Evolutionary conservation across 306 rosid species (phyloP).

Genomic region (Vachellia pachyceras): DNA sequence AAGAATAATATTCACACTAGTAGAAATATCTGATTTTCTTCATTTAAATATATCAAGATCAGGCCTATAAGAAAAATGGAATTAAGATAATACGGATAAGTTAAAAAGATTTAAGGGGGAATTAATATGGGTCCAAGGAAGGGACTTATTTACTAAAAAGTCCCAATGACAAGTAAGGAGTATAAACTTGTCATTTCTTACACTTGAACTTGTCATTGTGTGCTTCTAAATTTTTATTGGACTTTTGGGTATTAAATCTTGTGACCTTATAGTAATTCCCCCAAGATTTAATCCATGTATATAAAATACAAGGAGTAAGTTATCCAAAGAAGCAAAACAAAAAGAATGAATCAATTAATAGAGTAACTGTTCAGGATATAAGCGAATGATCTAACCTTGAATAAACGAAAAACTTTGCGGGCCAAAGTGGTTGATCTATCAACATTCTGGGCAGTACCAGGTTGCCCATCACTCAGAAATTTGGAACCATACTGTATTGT

Average conservation of each 20-base stretch:
- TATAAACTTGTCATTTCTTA: too few species aligned
- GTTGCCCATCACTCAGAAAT: conserved; percentile 88
- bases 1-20: neutral
- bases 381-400: conserved; percentile 64
- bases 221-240: too few species aligned
- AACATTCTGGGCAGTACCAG: conserved; percentile 91
- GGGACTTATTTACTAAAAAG: too few species aligned
- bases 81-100: neutral
- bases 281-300: neutral
- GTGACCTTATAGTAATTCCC: too few species aligned
- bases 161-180: too few species aligned
- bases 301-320: neutral
- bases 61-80: neutral
- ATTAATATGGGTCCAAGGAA: too few species aligned
- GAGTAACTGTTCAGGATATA: neutral
- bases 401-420: conserved; percentile 91
- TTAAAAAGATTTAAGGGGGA: too few species aligned
- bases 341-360: neutral
- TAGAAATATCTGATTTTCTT: neutral
- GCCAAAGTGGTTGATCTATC: conserved; percentile 94
- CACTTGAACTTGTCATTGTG: too few species aligned
- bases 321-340: neutral
- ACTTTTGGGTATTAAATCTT: too few species aligned
- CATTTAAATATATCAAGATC: neutral
- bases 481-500: conserved; percentile 97